Percentiles rank a stretch among this genome's conserved stretches.
Conservation (phyloP, 805 yeast genomes). For the Barnettozyma vustinii region DNA sequence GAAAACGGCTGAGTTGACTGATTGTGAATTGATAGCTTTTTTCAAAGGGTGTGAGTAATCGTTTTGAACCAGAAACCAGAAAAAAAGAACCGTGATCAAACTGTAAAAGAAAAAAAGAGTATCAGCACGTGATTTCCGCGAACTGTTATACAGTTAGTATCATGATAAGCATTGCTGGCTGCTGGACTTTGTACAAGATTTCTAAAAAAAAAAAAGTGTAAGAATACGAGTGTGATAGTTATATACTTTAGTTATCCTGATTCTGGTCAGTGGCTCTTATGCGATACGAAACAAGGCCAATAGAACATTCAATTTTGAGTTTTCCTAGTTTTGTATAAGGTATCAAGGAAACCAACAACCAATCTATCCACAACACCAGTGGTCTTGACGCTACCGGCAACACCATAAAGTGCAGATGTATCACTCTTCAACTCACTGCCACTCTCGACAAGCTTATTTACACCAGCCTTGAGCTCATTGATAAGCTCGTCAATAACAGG, state of each 20-base stretch:
- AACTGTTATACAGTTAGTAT: too few species aligned
- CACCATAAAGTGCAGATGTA: slow-evolving; percentile 90
- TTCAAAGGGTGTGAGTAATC: background rate
- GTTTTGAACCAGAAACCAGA: too few species aligned
- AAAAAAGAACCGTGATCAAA: background rate
- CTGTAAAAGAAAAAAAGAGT: too few species aligned
- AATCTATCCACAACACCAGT: slow-evolving; percentile 77
- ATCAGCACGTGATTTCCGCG: background rate
- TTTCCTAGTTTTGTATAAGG: slow-evolving; percentile 53
- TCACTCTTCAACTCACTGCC: slow-evolving; percentile 35
- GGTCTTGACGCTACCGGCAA: slow-evolving; percentile 86
- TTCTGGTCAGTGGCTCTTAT: too few species aligned
- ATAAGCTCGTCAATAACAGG: slow-evolving; percentile 58
- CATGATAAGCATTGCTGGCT: too few species aligned
- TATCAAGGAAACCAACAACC: slow-evolving; percentile 76
- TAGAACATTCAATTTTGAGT: background rate
- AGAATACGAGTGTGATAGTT: too few species aligned
- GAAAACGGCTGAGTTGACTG: too few species aligned
- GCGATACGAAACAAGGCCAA: background rate
- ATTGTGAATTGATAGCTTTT: background rate
- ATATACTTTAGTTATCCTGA: too few species aligned
- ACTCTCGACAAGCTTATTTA: slow-evolving; percentile 15
- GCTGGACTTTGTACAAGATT: too few species aligned
- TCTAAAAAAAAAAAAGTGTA: too few species aligned
- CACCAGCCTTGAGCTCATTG: slow-evolving; percentile 32